These are phyloP conservation scores for Lachnellula willkommii DNA, from an alignment of 2,329 filamentous ascomycete genomes.

Conservation along the genomic window DNA sequence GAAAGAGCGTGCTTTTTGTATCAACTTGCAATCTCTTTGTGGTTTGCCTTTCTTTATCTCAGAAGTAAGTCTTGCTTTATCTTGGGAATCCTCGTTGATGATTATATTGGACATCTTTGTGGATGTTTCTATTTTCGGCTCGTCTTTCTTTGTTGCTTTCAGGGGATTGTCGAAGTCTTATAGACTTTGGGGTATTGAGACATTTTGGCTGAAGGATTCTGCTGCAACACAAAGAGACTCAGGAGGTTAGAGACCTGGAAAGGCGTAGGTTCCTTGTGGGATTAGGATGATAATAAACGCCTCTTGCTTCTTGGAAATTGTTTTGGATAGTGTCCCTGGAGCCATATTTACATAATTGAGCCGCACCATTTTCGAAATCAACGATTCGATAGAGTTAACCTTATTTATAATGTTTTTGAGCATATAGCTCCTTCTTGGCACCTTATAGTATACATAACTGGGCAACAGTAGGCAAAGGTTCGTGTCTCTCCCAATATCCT, in stretches of 20 bases:
- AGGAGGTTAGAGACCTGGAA: no score
- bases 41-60: constrained; percentile 1
- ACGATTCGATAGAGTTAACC: no score
- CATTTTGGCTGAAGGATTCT: neutral
- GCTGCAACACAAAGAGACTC: neutral
- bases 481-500: constrained; percentile 1
- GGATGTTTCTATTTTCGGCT: constrained; percentile 1
- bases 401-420: no score
- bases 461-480: neutral
- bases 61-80: neutral
- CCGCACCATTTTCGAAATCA: no score
- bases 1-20: constrained; percentile 9
- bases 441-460: neutral
- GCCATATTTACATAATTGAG: no score
- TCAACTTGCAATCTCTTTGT: constrained; percentile 4
- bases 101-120: neutral
- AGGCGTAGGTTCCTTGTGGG: no score
- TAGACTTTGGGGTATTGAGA: neutral
- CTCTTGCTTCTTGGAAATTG: no score
- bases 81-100: neutral
- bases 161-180: neutral
- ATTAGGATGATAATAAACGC: no score
- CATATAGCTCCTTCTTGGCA: neutral
- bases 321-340: no score
- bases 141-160: neutral